These are phyloP conservation scores for Edaphochlamys debaryana DNA, from an alignment of 139 green algal species.

Conservation along the genomic window DNA sequence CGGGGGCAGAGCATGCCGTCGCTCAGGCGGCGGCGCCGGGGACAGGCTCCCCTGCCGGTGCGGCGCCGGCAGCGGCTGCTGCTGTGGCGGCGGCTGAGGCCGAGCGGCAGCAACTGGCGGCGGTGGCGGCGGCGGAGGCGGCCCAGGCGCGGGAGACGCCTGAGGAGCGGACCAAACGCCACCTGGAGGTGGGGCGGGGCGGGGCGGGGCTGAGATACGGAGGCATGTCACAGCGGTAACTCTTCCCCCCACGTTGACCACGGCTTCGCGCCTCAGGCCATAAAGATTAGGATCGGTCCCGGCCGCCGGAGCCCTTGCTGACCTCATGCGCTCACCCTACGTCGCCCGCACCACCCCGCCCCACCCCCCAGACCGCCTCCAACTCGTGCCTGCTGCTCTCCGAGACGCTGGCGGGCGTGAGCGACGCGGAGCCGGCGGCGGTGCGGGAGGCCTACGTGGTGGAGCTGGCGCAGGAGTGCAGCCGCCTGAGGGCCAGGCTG, in stretches of 20 bases:
- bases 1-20: too few species aligned
- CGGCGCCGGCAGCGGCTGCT: not conserved
- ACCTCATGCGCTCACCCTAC: too few species aligned
- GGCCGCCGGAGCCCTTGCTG: too few species aligned
- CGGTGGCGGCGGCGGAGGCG: too few species aligned
- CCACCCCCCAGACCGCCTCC: constrained; percentile 21
- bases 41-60: not conserved
- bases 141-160: not conserved
- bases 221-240: too few species aligned
- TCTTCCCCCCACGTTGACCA: too few species aligned
- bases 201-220: too few species aligned
- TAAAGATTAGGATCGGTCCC: too few species aligned
- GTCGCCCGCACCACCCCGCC: too few species aligned
- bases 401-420: constrained; percentile 35
- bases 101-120: too few species aligned
- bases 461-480: constrained; percentile 60
- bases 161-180: not conserved
- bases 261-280: too few species aligned
- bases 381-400: constrained; percentile 41
- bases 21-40: too few species aligned
- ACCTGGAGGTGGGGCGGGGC: not conserved
- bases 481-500: constrained; percentile 6
- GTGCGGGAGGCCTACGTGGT: constrained; percentile 57
- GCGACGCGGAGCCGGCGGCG: constrained; percentile 35
- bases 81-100: not conserved